Evolutionary conservation across 108 stramenopile species (phyloP).

Genomic region (Fistulifera solaris): DNA sequence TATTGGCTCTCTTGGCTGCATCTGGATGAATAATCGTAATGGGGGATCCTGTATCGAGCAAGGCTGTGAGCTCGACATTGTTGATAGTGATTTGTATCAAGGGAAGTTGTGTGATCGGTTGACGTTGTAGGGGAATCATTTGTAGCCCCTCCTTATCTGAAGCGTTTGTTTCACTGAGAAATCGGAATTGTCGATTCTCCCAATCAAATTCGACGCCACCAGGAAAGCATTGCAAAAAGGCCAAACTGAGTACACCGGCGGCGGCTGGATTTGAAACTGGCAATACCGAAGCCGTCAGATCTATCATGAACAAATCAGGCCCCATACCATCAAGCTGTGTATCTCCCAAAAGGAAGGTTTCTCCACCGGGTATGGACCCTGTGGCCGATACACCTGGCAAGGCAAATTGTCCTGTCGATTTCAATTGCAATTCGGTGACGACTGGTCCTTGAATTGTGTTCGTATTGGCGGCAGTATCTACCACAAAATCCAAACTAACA

Average conservation of each 20-base stretch:
- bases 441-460: constrained; percentile 66
- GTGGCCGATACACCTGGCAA: constrained; percentile 43
- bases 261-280: constrained; percentile 57
- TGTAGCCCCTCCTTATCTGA: constrained; percentile 33
- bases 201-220: constrained; percentile 58
- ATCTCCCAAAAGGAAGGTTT: constrained; percentile 60
- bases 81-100: constrained; percentile 44
- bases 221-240: constrained; percentile 63
- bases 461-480: constrained; percentile 69
- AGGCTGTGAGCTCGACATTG: constrained; percentile 51
- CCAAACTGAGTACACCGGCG: constrained; percentile 53
- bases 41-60: constrained; percentile 73
- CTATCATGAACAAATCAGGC: constrained; percentile 39
- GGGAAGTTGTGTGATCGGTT: constrained; percentile 46
- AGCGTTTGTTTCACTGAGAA: neutral
- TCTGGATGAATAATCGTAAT: constrained; percentile 61
- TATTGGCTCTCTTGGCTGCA: constrained; percentile 48
- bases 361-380: constrained; percentile 49
- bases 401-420: constrained; percentile 36
- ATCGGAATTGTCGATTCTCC: constrained; percentile 18
- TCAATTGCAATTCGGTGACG: constrained; percentile 40
- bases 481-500: constrained; percentile 53
- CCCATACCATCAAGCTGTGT: constrained; percentile 42
- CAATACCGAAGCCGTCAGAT: constrained; percentile 60
- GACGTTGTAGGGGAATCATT: constrained; percentile 26